Evolutionary conservation across 2,329 filamentous ascomycete species (phyloP).

Genomic region (Paraconiothyrium sp.): DNA sequence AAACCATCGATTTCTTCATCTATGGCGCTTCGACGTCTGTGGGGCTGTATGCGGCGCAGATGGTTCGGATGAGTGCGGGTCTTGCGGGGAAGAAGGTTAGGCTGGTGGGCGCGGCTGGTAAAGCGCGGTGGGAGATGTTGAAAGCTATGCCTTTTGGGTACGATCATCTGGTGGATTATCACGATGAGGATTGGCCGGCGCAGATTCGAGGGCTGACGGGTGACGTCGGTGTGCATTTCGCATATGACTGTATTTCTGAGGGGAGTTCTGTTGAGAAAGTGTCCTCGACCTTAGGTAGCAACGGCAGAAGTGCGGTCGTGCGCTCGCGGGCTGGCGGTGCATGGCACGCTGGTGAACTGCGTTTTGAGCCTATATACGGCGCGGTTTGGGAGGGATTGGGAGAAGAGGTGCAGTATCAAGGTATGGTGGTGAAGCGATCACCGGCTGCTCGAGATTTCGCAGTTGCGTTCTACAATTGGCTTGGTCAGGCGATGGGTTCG

Average conservation of each 20-base stretch:
- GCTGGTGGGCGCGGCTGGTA: slow-evolving; percentile 39
- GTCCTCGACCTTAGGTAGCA: slow-evolving; percentile 34
- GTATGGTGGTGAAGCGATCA: slow-evolving; percentile 34
- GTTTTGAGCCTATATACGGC: slow-evolving; percentile 50
- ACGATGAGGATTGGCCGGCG: slow-evolving; percentile 45
- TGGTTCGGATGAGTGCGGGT: slow-evolving; percentile 34
- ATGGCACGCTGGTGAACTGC: slow-evolving; percentile 38
- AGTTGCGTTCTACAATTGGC: slow-evolving; percentile 49
- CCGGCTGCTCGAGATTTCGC: slow-evolving; percentile 34
- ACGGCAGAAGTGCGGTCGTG: slow-evolving; percentile 43
- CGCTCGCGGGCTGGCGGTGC: slow-evolving; percentile 40
- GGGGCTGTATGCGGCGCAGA: slow-evolving; percentile 45
- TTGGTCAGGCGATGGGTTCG: slow-evolving; percentile 32
- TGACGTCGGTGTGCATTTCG: slow-evolving; percentile 47
- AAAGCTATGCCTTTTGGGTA: slow-evolving; percentile 49
- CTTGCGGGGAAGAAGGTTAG: slow-evolving; percentile 27
- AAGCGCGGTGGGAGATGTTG: slow-evolving; percentile 36
- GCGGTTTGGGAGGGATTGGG: slow-evolving; percentile 57
- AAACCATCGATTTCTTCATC: slow-evolving; percentile 36
- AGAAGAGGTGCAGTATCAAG: slow-evolving; percentile 52
- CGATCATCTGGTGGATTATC: slow-evolving; percentile 53
- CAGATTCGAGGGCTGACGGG: slow-evolving; percentile 37
- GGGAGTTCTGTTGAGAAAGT: slow-evolving; percentile 47
- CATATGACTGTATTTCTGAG: slow-evolving; percentile 55
- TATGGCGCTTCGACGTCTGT: slow-evolving; percentile 49